phyloP scores from a whole-genome alignment of 2,329 filamentous ascomycete species.

The Clonostachys rosea region DNA sequence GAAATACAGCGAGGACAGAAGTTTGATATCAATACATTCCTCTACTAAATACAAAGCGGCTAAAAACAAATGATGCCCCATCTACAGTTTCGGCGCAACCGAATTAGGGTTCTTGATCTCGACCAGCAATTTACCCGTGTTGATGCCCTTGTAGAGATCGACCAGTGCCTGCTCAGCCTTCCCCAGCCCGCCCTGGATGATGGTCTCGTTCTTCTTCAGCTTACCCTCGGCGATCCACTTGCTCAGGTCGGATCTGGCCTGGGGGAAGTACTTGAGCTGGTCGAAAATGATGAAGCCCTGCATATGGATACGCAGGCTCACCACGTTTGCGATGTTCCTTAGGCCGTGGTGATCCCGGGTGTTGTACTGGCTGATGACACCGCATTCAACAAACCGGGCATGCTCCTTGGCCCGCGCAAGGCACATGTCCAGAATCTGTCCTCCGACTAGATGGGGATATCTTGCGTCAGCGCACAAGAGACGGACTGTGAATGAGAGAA shows the following conservation, averaged over 20 bases:
- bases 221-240: conserved; percentile 69
- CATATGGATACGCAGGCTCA: conserved; percentile 54
- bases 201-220: conserved; percentile 66
- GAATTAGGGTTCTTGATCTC: conserved; percentile 36
- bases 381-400: conserved; percentile 68
- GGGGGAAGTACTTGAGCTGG: conserved; percentile 50
- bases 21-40: background rate
- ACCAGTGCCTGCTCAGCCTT: conserved; percentile 59
- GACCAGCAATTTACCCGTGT: conserved; percentile 63
- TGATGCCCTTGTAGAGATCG: conserved; percentile 62
- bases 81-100: conserved; percentile 11
- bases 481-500: background rate
- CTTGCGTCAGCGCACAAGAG: background rate
- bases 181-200: conserved; percentile 64
- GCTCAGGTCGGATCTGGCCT: conserved; percentile 55
- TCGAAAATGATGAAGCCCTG: conserved; percentile 74
- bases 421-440: conserved; percentile 64
- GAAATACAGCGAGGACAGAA: background rate
- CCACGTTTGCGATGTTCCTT: conserved; percentile 46
- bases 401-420: conserved; percentile 57
- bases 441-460: conserved; percentile 42
- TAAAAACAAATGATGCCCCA: background rate
- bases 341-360: conserved; percentile 47
- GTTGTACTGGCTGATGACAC: conserved; percentile 68
- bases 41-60: background rate